Conservation (phyloP, 1,284 basidiomycete genomes). For the Anthracocystis panici-leucophaei region DNA sequence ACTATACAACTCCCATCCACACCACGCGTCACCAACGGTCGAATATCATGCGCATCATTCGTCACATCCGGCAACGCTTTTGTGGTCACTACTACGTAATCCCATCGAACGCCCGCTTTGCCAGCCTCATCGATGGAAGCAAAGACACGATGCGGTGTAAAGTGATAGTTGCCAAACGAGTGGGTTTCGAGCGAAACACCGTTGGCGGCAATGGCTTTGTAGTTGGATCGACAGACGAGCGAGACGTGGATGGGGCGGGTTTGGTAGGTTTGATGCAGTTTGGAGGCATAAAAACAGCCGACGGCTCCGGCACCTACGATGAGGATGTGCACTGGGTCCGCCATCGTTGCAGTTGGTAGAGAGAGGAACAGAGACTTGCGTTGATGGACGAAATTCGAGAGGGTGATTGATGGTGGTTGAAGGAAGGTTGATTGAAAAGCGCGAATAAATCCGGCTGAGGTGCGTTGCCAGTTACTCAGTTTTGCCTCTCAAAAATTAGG, state of each 20-base stretch:
- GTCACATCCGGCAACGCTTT: slow-evolving; percentile 71
- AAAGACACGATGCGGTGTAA: slow-evolving; percentile 69
- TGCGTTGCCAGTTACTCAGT: background rate
- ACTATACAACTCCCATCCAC: slow-evolving; percentile 64
- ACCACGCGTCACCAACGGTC: slow-evolving; percentile 59
- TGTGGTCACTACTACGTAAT: slow-evolving; percentile 71
- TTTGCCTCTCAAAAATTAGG: too few relatives aligned
- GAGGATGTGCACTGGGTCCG: slow-evolving; percentile 44
- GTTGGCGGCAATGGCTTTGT: slow-evolving; percentile 65
- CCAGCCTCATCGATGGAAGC: slow-evolving; percentile 59
- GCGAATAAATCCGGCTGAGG: slow-evolving; percentile 1
- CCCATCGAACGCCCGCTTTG: slow-evolving; percentile 57
- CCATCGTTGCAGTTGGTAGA: background rate
- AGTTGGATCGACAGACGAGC: slow-evolving; percentile 72
- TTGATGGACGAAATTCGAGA: background rate
- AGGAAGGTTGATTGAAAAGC: background rate
- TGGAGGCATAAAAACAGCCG: slow-evolving; percentile 71
- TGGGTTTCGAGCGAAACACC: slow-evolving; percentile 70
- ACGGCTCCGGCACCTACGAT: slow-evolving; percentile 72
- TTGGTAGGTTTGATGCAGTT: slow-evolving; percentile 19
- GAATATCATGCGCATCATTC: slow-evolving; percentile 70
- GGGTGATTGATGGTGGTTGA: background rate
- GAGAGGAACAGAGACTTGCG: too few relatives aligned
- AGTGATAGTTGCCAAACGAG: slow-evolving; percentile 71
- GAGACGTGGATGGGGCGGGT: slow-evolving; percentile 65